phyloP scores from a whole-genome alignment of 495 filamentous ascomycete genomes.

The Tetracladium setigerum region DNA sequence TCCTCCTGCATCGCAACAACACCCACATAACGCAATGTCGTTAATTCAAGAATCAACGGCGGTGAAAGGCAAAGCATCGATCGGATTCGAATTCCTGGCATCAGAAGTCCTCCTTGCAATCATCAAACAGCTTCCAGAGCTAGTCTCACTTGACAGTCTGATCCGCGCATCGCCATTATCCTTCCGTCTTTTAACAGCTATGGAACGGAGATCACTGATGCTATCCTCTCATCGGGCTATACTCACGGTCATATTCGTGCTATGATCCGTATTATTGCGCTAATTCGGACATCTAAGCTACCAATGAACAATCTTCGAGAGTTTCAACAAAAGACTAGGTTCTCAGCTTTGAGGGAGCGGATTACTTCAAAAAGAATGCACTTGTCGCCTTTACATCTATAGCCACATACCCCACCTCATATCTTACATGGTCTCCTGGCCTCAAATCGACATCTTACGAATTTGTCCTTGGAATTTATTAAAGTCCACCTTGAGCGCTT shows the following conservation, averaged over 20 bases:
- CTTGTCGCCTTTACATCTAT: too few relatives aligned
- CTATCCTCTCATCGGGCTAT: background rate
- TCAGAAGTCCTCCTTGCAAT: constrained; percentile 4
- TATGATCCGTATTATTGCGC: background rate
- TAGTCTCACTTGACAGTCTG: constrained; percentile 6
- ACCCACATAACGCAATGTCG: too few relatives aligned
- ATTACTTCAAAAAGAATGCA: too few relatives aligned
- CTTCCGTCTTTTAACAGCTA: background rate
- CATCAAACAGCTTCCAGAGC: constrained; percentile 1
- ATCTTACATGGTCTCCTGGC: constrained; percentile 1
- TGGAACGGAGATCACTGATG: background rate
- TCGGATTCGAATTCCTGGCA: too few relatives aligned
- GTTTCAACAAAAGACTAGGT: too few relatives aligned
- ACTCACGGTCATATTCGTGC: constrained; percentile 1
- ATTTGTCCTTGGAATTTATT: background rate
- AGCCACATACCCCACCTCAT: background rate
- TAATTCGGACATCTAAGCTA: background rate
- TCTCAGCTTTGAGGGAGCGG: too few relatives aligned
- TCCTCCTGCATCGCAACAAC: too few relatives aligned
- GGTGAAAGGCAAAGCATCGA: too few relatives aligned
- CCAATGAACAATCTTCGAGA: too few relatives aligned
- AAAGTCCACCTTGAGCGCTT: background rate
- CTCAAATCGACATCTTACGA: constrained; percentile 1
- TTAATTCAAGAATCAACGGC: too few relatives aligned
- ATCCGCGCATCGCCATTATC: constrained; percentile 1